Evolutionary conservation across 257 asterid species (phyloP).

Genomic region (Eustoma russellianum): DNA sequence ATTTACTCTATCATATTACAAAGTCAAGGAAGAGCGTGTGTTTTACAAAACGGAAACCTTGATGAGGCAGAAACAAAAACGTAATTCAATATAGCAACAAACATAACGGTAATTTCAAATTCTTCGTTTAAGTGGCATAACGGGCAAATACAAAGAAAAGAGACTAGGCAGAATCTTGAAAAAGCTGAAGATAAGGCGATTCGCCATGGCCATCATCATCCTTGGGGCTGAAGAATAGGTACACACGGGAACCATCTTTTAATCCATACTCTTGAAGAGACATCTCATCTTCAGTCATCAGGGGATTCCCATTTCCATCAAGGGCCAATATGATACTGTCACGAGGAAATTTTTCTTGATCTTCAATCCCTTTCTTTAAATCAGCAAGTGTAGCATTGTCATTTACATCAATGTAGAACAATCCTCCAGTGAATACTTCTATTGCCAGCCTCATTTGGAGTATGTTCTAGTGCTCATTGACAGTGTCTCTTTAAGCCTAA

Average conservation of each 20-base stretch:
- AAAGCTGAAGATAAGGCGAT: conserved; percentile 11
- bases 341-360: conserved; percentile 40
- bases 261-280: conserved; percentile 43
- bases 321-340: conserved; percentile 47
- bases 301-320: conserved; percentile 10
- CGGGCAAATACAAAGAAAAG: background rate
- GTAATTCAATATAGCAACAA: too few relatives aligned
- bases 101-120: too few relatives aligned
- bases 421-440: conserved; percentile 50
- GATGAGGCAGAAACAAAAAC: too few relatives aligned
- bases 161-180: conserved; percentile 11
- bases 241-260: conserved; percentile 52
- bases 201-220: conserved; percentile 7
- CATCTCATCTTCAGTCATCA: conserved; percentile 26
- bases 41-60: too few relatives aligned
- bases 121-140: conserved; percentile 1
- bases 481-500: conserved; percentile 1
- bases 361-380: conserved; percentile 44
- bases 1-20: too few relatives aligned
- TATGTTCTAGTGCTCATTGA: background rate
- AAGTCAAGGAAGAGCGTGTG: too few relatives aligned
- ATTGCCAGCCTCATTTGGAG: conserved; percentile 38
- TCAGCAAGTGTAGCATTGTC: conserved; percentile 42
- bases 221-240: conserved; percentile 30
- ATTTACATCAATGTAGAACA: conserved; percentile 35